phyloP scores from a whole-genome alignment of 2,329 filamentous ascomycete genomes.

The Lachnellula subtilissima region DNA sequence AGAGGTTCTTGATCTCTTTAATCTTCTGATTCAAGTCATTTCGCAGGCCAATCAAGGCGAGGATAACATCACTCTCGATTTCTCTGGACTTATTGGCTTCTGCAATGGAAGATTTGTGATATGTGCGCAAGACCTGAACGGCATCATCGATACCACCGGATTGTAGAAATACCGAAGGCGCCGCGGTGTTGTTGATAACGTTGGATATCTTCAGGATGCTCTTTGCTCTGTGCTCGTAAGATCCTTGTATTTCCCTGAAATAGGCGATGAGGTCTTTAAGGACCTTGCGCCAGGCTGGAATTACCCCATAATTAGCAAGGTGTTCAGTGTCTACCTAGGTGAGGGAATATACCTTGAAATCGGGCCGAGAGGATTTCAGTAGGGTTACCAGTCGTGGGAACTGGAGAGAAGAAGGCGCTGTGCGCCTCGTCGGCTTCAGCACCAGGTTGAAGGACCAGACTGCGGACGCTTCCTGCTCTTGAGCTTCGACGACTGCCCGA shows the following conservation, averaged over 20 bases:
- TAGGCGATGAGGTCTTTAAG: slow-evolving; percentile 92
- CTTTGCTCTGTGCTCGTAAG: slow-evolving; percentile 84
- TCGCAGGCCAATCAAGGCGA: slow-evolving; percentile 77
- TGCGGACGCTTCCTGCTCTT: slow-evolving; percentile 81
- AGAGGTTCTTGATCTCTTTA: slow-evolving; percentile 93
- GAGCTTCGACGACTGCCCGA: slow-evolving; percentile 76
- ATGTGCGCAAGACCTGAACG: slow-evolving; percentile 70
- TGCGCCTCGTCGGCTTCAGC: slow-evolving; percentile 66
- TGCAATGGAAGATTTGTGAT: slow-evolving; percentile 72
- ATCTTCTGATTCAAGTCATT: slow-evolving; percentile 93
- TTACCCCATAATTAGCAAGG: slow-evolving; percentile 6
- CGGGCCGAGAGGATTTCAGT: slow-evolving; percentile 82
- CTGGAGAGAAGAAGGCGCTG: slow-evolving; percentile 83
- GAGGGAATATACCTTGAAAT: slow-evolving; percentile 69
- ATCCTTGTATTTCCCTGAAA: slow-evolving; percentile 84
- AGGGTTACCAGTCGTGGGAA: slow-evolving; percentile 81
- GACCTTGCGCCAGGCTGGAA: slow-evolving; percentile 83
- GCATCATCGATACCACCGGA: slow-evolving; percentile 87
- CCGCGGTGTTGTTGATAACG: slow-evolving; percentile 72
- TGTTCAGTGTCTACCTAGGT: not conserved
- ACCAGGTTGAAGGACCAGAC: slow-evolving; percentile 66
- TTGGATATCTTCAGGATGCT: slow-evolving; percentile 77
- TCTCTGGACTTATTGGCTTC: slow-evolving; percentile 87
- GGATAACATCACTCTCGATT: slow-evolving; percentile 86
- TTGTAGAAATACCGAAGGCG: slow-evolving; percentile 70